Conservation (phyloP, 2,329 filamentous ascomycete species). For the Chaetomiaceae sp. region DNA sequence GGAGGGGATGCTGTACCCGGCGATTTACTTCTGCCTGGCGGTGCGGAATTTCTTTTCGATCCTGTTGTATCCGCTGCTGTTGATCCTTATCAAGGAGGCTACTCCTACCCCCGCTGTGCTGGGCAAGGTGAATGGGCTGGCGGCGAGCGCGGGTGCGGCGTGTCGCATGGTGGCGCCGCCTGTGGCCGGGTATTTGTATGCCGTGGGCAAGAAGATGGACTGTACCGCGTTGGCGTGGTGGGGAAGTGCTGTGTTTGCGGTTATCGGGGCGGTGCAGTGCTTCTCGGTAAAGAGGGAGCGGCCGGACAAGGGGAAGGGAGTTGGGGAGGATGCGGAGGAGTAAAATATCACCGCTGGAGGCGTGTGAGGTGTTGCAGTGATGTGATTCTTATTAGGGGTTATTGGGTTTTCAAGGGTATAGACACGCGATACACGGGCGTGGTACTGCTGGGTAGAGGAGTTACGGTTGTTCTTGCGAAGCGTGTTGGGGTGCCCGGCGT, state of each 20-base stretch:
- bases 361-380: no score
- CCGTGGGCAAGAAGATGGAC: conserved; percentile 53
- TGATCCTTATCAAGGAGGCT: conserved; percentile 65
- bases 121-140: conserved; percentile 62
- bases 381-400: background rate
- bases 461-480: background rate
- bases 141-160: conserved; percentile 60
- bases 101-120: conserved; percentile 52
- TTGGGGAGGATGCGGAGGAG: background rate
- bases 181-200: conserved; percentile 59
- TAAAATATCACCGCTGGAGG: no score
- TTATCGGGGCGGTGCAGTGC: conserved; percentile 56
- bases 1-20: conserved; percentile 45
- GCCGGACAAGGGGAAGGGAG: background rate
- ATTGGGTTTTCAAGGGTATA: background rate
- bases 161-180: conserved; percentile 66
- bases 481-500: background rate
- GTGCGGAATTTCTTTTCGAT: conserved; percentile 60
- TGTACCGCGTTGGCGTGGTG: conserved; percentile 63
- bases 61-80: conserved; percentile 60
- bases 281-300: conserved; percentile 45
- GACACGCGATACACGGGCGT: background rate
- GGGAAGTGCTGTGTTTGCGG: conserved; percentile 53
- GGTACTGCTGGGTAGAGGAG: background rate
- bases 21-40: conserved; percentile 55